A percentile compares a stretch with the other conserved stretches of the same genome.
phyloP scores from a whole-genome alignment of 495 filamentous ascomycete species.

The Neurospora sp. region DNA sequence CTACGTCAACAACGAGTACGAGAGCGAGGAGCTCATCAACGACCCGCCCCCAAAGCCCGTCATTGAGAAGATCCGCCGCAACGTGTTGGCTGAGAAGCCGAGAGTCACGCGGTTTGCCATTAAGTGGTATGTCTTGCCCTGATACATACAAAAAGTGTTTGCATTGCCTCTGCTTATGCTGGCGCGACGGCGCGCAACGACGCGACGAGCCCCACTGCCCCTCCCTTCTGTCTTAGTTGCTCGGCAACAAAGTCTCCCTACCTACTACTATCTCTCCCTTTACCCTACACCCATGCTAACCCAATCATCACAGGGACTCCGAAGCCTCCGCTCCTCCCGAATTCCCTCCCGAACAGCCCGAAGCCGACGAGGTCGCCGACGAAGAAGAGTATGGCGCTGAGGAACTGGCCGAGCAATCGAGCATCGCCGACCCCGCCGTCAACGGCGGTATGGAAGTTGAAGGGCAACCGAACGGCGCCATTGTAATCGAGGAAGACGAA shows the following conservation, averaged over 20 bases:
- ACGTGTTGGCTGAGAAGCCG: constrained; percentile 93
- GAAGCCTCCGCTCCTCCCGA: constrained; percentile 93
- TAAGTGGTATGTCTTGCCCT: constrained; percentile 63
- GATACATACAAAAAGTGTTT: background rate
- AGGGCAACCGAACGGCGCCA: constrained; percentile 29
- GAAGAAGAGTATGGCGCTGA: constrained; percentile 88
- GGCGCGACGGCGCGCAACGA: background rate
- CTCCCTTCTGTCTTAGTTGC: background rate
- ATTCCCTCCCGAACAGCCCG: constrained; percentile 94
- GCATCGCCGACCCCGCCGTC: constrained; percentile 33
- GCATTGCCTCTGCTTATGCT: background rate
- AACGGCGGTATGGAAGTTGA: constrained; percentile 41
- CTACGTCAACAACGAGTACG: constrained; percentile 98
- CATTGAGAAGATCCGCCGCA: constrained; percentile 82
- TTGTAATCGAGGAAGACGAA: constrained; percentile 53
- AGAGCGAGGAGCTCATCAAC: constrained; percentile 73
- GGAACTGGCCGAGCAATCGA: constrained; percentile 56
- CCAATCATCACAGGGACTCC: constrained; percentile 57
- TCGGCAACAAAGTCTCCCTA: background rate
- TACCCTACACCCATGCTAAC: constrained; percentile 7
- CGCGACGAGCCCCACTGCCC: background rate
- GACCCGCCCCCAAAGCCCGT: constrained; percentile 87
- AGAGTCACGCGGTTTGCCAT: constrained; percentile 97
- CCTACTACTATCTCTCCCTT: background rate
- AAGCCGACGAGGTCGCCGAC: constrained; percentile 77